These are phyloP conservation scores for Volvox carteri DNA, from an alignment of 163 green algal genomes.

Conservation along the genomic window DNA sequence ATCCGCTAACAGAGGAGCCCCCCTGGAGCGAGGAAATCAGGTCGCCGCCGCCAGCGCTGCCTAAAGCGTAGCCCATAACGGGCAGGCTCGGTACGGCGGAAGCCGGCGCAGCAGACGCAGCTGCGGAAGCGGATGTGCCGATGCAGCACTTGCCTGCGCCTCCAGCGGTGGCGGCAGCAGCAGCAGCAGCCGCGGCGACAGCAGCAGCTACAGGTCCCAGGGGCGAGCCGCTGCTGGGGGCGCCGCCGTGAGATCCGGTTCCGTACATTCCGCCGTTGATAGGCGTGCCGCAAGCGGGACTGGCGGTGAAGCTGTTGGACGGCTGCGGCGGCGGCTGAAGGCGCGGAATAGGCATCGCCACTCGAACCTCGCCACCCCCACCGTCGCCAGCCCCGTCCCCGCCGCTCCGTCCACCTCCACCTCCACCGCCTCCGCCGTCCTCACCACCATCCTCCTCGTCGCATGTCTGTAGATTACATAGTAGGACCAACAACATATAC, in stretches of 20 bases:
- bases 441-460: slow-evolving; percentile 40
- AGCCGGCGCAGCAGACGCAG: no score
- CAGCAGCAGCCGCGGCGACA: background rate
- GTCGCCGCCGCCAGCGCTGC: background rate
- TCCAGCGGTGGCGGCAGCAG: background rate
- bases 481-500: background rate
- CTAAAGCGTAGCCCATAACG: no score
- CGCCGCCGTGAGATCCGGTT: slow-evolving; percentile 21
- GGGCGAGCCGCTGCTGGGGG: background rate
- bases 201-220: background rate
- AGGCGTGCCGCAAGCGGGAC: slow-evolving; percentile 43
- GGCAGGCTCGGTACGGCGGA: no score
- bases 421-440: slow-evolving; percentile 14
- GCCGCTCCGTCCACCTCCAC: background rate
- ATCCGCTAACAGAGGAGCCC: background rate
- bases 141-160: background rate
- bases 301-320: slow-evolving; percentile 22
- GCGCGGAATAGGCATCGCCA: slow-evolving; percentile 27
- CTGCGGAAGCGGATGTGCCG: no score
- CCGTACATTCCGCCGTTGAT: background rate
- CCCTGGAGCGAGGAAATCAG: background rate
- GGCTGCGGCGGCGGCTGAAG: slow-evolving; percentile 23
- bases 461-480: slow-evolving; percentile 2
- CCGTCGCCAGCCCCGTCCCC: background rate
- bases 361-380: slow-evolving; percentile 5